phyloP scores from a whole-genome alignment of 2,329 filamentous ascomycete genomes.

The Ploettnerulaceae sp. region DNA sequence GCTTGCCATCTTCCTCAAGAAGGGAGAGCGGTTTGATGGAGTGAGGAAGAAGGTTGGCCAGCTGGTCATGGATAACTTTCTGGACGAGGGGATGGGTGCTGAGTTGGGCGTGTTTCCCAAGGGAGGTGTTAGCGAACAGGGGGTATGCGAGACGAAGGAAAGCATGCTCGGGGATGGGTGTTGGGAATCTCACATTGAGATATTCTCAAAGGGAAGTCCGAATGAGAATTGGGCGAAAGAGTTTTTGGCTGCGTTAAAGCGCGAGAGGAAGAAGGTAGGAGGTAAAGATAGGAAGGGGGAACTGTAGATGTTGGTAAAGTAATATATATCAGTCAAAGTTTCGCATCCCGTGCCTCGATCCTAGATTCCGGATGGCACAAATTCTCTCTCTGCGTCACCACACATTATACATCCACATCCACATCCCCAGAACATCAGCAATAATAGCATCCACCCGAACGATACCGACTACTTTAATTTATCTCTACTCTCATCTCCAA shows the following conservation, averaged over 20 bases:
- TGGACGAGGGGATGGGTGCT: slow-evolving; percentile 62
- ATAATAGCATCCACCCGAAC: too few relatives aligned
- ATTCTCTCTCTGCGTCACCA: too few relatives aligned
- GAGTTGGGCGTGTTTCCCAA: slow-evolving; percentile 52
- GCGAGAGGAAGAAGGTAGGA: slow-evolving; percentile 16
- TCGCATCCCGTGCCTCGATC: too few relatives aligned
- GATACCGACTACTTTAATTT: too few relatives aligned
- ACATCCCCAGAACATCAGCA: too few relatives aligned
- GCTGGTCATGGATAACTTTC: slow-evolving; percentile 59
- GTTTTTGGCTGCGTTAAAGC: slow-evolving; percentile 23
- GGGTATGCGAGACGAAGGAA: slow-evolving; percentile 36
- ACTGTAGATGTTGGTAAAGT: too few relatives aligned
- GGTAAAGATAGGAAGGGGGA: slow-evolving; percentile 18
- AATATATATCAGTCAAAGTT: too few relatives aligned
- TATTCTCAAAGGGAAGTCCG: slow-evolving; percentile 20
- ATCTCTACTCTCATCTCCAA: too few relatives aligned
- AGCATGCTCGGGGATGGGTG: slow-evolving; percentile 45
- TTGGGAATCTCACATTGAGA: slow-evolving; percentile 50
- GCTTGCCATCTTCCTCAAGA: slow-evolving; percentile 46
- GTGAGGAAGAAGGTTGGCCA: slow-evolving; percentile 52
- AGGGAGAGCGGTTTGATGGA: slow-evolving; percentile 44
- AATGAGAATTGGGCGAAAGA: slow-evolving; percentile 26
- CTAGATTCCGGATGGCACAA: too few relatives aligned
- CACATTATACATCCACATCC: too few relatives aligned
- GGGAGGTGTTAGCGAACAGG: slow-evolving; percentile 34